Evolutionary conservation across 768 basidiomycete genomes (phyloP).

Genomic region (Serendipita sp.): DNA sequence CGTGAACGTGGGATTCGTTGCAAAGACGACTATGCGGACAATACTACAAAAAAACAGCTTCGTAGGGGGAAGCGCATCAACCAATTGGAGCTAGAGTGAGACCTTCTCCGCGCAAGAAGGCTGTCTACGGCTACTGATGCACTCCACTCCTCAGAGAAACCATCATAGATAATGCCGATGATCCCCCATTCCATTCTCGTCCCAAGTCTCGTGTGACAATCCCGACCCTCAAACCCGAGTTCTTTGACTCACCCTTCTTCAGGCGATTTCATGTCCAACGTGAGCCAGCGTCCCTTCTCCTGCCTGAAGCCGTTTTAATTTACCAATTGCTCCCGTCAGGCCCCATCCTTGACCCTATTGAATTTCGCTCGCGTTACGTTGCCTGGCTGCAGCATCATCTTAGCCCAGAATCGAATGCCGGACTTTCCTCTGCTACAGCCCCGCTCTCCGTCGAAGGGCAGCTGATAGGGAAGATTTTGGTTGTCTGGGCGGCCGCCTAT

Average conservation of each 20-base stretch:
- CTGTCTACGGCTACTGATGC: conserved; percentile 9
- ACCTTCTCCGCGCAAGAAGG: neutral
- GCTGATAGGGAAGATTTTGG: conserved; percentile 63
- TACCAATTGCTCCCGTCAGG: conserved; percentile 30
- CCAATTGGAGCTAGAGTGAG: neutral
- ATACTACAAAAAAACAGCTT: conserved; percentile 66
- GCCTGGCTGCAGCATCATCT: conserved; percentile 34
- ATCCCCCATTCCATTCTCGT: conserved; percentile 11
- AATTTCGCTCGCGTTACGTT: conserved; percentile 59
- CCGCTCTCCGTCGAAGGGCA: conserved; percentile 56
- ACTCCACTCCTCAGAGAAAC: conserved; percentile 31
- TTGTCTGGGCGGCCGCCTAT: conserved; percentile 80
- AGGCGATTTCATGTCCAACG: conserved; percentile 71
- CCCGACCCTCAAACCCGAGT: conserved; percentile 57
- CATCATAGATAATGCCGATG: conserved; percentile 37
- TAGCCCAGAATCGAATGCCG: conserved; percentile 1
- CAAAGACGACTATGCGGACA: conserved; percentile 84
- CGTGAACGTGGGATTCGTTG: conserved; percentile 52
- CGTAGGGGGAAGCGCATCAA: conserved; percentile 34
- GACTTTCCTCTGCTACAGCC: conserved; percentile 27
- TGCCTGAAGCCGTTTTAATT: neutral
- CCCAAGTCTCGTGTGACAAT: conserved; percentile 38
- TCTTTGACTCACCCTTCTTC: conserved; percentile 79
- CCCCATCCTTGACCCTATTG: conserved; percentile 66
- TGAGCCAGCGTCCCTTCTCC: conserved; percentile 22